Percentiles rank a stretch among this genome's conserved stretches.
phyloP scores from a whole-genome alignment of 306 rosid genomes.

The Pyrus bretschneideri region DNA sequence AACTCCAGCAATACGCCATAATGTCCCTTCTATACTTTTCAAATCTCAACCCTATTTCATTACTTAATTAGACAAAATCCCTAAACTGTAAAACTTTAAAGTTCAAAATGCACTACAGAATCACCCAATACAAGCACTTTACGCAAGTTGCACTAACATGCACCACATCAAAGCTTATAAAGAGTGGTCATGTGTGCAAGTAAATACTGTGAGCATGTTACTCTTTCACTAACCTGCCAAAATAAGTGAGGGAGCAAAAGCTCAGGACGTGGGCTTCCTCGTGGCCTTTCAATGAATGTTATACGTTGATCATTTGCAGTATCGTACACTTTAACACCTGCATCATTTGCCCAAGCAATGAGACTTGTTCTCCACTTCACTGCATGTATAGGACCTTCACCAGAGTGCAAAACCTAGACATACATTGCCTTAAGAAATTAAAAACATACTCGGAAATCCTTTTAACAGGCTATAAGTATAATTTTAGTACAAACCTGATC shows the following conservation, averaged over 20 bases:
- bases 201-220: background rate
- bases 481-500: constrained; percentile 66
- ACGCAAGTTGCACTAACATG: background rate
- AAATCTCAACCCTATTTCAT: background rate
- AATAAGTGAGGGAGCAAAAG: constrained; percentile 89
- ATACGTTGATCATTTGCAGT: constrained; percentile 82
- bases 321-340: constrained; percentile 92
- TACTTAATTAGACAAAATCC: background rate
- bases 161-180: background rate
- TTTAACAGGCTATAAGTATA: background rate
- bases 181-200: background rate
- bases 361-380: constrained; percentile 94
- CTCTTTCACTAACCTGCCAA: constrained; percentile 85
- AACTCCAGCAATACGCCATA: background rate
- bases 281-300: constrained; percentile 91
- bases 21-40: background rate
- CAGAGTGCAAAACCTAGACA: constrained; percentile 88
- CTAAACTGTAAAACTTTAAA: background rate
- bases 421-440: constrained; percentile 14
- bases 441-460: background rate
- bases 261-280: constrained; percentile 89
- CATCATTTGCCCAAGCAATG: constrained; percentile 98
- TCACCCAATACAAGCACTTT: background rate
- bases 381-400: constrained; percentile 97
- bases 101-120: background rate